Conservation (phyloP, 306 rosid genomes). For the Comarum palustre region DNA sequence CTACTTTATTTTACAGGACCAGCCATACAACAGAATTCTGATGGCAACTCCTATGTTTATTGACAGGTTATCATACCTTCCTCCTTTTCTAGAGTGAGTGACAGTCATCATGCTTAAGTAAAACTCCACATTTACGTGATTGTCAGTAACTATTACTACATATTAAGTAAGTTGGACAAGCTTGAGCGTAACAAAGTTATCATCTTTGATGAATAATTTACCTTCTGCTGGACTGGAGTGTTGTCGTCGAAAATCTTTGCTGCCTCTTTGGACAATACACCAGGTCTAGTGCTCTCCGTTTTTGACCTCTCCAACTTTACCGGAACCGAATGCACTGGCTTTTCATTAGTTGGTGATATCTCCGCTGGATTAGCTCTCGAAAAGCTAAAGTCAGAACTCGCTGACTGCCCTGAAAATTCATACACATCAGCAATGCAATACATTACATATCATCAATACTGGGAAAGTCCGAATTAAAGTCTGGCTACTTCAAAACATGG, state of each 20-base stretch:
- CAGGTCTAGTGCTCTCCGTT: conserved; percentile 60
- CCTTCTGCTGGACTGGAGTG: conserved; percentile 66
- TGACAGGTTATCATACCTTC: background rate
- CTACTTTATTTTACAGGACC: no score
- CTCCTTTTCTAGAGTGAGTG: background rate
- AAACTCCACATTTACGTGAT: background rate
- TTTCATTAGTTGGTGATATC: conserved; percentile 37
- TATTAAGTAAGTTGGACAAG: background rate
- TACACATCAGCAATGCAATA: conserved; percentile 4
- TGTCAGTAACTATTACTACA: background rate
- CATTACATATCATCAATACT: background rate
- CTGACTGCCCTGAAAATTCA: conserved; percentile 36
- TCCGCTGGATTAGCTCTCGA: conserved; percentile 46
- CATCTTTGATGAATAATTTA: conserved; percentile 17
- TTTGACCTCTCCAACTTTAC: conserved; percentile 66
- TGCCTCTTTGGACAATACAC: conserved; percentile 58
- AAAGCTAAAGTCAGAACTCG: conserved; percentile 41
- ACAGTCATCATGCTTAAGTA: background rate
- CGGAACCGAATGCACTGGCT: conserved; percentile 35
- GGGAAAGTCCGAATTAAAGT: background rate
- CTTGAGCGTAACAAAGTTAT: background rate
- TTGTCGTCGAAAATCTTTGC: conserved; percentile 66
- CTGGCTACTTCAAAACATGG: background rate
- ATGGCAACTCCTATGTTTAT: background rate
- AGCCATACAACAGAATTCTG: background rate